A percentile compares a stretch with the other conserved stretches of the same genome.
These are phyloP conservation scores for Solanum hybrid DNA, from an alignment of 305 asterid species.

Conservation along the genomic window DNA sequence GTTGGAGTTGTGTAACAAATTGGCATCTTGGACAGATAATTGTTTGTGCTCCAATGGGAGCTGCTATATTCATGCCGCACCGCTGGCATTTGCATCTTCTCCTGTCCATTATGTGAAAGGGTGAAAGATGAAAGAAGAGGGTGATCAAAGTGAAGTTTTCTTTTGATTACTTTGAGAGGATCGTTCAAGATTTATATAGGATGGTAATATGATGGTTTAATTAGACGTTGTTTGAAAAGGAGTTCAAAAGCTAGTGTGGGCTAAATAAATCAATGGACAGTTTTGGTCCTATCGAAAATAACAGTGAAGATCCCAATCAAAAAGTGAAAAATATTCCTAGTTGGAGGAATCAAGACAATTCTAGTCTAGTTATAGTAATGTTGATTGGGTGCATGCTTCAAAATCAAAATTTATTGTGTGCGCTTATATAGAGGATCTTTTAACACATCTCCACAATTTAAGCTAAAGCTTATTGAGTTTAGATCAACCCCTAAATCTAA, in stretches of 20 bases:
- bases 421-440: background rate
- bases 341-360: background rate
- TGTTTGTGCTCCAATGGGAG: conserved; percentile 28
- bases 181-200: background rate
- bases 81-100: conserved; percentile 36
- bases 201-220: background rate
- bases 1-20: conserved; percentile 11
- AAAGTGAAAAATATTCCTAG: background rate
- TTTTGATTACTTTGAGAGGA: background rate
- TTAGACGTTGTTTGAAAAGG: background rate
- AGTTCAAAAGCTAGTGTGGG: background rate
- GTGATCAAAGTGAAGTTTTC: background rate
- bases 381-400: background rate
- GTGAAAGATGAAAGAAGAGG: background rate
- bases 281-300: background rate
- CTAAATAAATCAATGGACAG: background rate
- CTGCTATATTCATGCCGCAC: conserved; percentile 29
- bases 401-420: background rate
- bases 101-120: conserved; percentile 21
- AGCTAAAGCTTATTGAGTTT: background rate
- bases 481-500: background rate
- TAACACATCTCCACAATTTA: background rate
- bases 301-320: background rate
- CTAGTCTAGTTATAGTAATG: background rate
- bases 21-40: conserved; percentile 34